Evolutionary conservation across 257 asterid genomes (phyloP).

Genomic region (Eustoma russellianum): DNA sequence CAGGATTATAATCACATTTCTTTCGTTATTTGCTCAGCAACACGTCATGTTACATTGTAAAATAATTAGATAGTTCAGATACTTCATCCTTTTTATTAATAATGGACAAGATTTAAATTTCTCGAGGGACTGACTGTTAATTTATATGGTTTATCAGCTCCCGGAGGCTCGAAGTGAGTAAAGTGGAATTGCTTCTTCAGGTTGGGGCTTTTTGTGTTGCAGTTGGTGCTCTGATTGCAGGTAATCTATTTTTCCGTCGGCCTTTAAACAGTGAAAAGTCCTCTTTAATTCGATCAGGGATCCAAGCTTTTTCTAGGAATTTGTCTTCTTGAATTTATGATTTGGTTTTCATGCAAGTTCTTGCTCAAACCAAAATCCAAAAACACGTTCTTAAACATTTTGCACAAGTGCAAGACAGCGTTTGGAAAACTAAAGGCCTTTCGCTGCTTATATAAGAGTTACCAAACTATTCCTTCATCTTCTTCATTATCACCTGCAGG

Average conservation of each 20-base stretch:
- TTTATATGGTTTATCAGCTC: constrained; percentile 45
- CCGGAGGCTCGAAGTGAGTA: constrained; percentile 95
- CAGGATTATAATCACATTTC: too few relatives aligned
- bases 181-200: constrained; percentile 95
- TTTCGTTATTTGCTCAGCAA: too few relatives aligned
- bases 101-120: too few relatives aligned
- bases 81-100: too few relatives aligned
- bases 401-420: too few relatives aligned
- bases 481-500: constrained; percentile 39
- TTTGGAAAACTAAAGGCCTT: too few relatives aligned
- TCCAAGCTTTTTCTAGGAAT: too few relatives aligned
- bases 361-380: too few relatives aligned
- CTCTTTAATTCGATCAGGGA: neutral
- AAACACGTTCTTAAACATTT: too few relatives aligned
- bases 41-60: too few relatives aligned
- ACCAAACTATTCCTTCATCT: neutral
- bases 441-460: neutral
- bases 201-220: constrained; percentile 88
- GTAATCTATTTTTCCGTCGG: constrained; percentile 24
- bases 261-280: too few relatives aligned
- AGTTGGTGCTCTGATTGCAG: constrained; percentile 89
- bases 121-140: neutral
- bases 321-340: neutral
- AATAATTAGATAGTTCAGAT: too few relatives aligned
- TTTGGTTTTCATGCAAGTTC: constrained; percentile 3